A percentile compares a stretch with the other conserved stretches of the same genome.
These are phyloP conservation scores for Verticillium nonalfalfae DNA, from an alignment of 2,329 filamentous ascomycete species.

Conservation along the genomic window DNA sequence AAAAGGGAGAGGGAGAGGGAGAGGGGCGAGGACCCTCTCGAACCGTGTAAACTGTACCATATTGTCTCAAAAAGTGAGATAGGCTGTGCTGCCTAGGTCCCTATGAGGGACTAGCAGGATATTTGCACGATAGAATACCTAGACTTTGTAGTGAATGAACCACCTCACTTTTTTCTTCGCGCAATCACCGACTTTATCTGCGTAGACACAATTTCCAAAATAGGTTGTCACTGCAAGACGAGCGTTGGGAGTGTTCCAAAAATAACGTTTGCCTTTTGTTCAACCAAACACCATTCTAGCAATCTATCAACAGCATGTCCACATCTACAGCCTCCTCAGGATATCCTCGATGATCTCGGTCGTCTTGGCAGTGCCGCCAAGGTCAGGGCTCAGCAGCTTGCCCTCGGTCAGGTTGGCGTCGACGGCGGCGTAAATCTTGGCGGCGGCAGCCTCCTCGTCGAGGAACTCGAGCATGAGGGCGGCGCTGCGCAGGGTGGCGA, in stretches of 20 bases:
- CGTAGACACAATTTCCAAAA: not conserved
- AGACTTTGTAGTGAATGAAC: not conserved
- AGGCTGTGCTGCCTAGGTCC: not conserved
- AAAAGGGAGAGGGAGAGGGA: not conserved
- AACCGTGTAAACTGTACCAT: not conserved
- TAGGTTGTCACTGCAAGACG: not conserved
- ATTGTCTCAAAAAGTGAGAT: not conserved
- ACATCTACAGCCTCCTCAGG: constrained; percentile 62
- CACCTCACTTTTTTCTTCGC: not conserved
- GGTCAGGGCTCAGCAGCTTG: constrained; percentile 76
- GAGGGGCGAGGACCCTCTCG: not conserved
- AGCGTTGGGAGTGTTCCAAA: not conserved
- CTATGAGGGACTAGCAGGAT: not conserved
- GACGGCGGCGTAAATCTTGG: constrained; percentile 84
- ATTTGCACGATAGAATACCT: not conserved
- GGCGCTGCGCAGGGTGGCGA: constrained; percentile 85
- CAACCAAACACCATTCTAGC: not conserved
- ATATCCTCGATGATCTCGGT: constrained; percentile 85
- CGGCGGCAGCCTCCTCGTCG: constrained; percentile 78
- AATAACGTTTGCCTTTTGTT: not conserved
- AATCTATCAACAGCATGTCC: not conserved
- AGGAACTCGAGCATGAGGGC: constrained; percentile 97
- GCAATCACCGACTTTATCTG: not conserved
- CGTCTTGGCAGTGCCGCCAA: constrained; percentile 82
- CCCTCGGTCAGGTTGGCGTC: constrained; percentile 85